Conservation (phyloP, 2,329 filamentous ascomycete genomes). For the Aciculosporium take region DNA sequence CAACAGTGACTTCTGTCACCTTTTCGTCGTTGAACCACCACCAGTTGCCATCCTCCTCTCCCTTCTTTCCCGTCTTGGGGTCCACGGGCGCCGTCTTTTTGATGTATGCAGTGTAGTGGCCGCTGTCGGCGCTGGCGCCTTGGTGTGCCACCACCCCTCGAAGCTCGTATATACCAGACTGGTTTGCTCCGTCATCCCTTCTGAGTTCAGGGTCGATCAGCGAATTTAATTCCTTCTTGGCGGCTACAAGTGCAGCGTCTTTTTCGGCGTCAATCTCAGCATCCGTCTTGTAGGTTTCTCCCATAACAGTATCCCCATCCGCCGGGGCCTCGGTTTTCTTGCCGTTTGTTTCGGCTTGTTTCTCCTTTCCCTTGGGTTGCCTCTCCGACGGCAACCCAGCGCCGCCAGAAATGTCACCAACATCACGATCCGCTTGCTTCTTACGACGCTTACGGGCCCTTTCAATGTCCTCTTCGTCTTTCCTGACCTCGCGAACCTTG, state of each 20-base stretch:
- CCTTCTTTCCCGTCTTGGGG: constrained; percentile 59
- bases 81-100: constrained; percentile 74
- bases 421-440: constrained; percentile 36
- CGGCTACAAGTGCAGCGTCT: constrained; percentile 55
- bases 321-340: constrained; percentile 18
- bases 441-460: constrained; percentile 86
- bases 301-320: constrained; percentile 62
- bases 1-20: constrained; percentile 77
- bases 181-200: constrained; percentile 72
- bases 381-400: constrained; percentile 37
- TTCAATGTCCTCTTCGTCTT: constrained; percentile 88
- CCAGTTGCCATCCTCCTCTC: constrained; percentile 85
- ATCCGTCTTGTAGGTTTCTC: constrained; percentile 77
- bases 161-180: constrained; percentile 89
- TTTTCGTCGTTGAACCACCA: constrained; percentile 99
- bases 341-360: constrained; percentile 28
- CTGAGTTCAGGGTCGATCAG: constrained; percentile 63
- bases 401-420: constrained; percentile 30
- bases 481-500: constrained; percentile 86
- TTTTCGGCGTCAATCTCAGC: constrained; percentile 83
- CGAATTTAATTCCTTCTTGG: constrained; percentile 76
- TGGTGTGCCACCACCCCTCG: constrained; percentile 92
- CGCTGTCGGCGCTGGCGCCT: constrained; percentile 89
- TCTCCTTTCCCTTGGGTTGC: constrained; percentile 36
- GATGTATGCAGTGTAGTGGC: constrained; percentile 94